Evolutionary conservation across 805 yeast genomes (phyloP).

Genomic region (Huiozyma naganishii): DNA sequence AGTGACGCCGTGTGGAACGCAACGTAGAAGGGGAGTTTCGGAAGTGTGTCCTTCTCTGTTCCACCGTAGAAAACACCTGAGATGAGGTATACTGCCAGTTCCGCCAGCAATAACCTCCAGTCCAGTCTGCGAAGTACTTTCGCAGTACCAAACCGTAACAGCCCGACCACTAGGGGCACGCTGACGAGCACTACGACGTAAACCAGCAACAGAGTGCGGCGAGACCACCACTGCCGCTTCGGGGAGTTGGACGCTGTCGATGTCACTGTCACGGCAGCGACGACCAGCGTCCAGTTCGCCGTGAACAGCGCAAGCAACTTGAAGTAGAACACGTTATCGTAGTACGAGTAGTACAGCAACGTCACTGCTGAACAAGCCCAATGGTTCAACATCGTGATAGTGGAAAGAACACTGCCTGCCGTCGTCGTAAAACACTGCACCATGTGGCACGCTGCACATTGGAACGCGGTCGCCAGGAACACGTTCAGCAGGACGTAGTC

Average conservation of each 20-base stretch:
- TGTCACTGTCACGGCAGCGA: too few relatives aligned
- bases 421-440: slow-evolving; percentile 52
- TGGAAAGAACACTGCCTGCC: slow-evolving; percentile 52
- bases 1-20: slow-evolving; percentile 60
- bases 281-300: too few relatives aligned
- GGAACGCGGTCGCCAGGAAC: slow-evolving; percentile 43
- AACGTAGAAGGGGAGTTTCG: slow-evolving; percentile 64
- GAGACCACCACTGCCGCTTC: too few relatives aligned
- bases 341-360: slow-evolving; percentile 32
- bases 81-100: slow-evolving; percentile 55
- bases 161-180: slow-evolving; percentile 50
- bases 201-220: too few relatives aligned
- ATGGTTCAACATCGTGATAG: slow-evolving; percentile 37
- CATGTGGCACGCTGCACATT: slow-evolving; percentile 48
- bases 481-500: slow-evolving; percentile 40
- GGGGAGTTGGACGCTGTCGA: too few relatives aligned
- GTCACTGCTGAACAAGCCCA: slow-evolving; percentile 48
- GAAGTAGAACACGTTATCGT: slow-evolving; percentile 26
- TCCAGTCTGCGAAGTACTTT: slow-evolving; percentile 42
- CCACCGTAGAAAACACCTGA: slow-evolving; percentile 67
- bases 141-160: slow-evolving; percentile 35
- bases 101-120: slow-evolving; percentile 45
- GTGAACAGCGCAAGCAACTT: slow-evolving; percentile 30
- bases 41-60: neutral
- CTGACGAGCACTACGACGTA: slow-evolving; percentile 34